Evolutionary conservation across 169 alveolate genomes (phyloP).

Genomic region (Eimeria sp.): DNA sequence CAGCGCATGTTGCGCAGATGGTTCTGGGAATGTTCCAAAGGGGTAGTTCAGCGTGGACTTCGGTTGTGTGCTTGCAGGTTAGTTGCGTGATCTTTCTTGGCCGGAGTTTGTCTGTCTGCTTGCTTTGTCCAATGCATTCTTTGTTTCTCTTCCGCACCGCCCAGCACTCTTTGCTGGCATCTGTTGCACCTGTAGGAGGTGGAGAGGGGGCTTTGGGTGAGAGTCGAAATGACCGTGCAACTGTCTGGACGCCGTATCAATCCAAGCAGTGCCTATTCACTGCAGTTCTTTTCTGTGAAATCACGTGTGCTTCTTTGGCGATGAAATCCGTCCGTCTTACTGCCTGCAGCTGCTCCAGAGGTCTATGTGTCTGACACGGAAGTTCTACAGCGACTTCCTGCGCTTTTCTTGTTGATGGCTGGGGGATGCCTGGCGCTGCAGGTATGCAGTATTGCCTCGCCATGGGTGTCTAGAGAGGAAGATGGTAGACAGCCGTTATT

Average conservation of each 20-base stretch:
- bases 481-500: background rate
- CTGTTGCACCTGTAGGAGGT: constrained; percentile 33
- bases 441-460: constrained; percentile 10
- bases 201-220: constrained; percentile 38
- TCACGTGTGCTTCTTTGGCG: background rate
- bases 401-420: constrained; percentile 73
- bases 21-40: background rate
- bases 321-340: background rate
- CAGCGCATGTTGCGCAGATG: background rate
- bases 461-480: background rate
- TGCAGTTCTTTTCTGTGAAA: background rate
- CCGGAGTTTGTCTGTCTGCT: constrained; percentile 77
- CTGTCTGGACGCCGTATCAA: background rate
- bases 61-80: constrained; percentile 39
- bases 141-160: constrained; percentile 67
- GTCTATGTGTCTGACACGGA: constrained; percentile 62
- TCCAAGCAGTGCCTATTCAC: background rate
- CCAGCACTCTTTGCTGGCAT: constrained; percentile 42
- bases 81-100: constrained; percentile 81
- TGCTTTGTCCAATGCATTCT: constrained; percentile 80
- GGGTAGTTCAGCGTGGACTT: background rate
- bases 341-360: constrained; percentile 65
- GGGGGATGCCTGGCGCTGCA: constrained; percentile 77
- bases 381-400: constrained; percentile 80
- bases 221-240: background rate